Evolutionary conservation across 2,329 filamentous ascomycete genomes (phyloP).

Genomic region (Botrytis fragariae): DNA sequence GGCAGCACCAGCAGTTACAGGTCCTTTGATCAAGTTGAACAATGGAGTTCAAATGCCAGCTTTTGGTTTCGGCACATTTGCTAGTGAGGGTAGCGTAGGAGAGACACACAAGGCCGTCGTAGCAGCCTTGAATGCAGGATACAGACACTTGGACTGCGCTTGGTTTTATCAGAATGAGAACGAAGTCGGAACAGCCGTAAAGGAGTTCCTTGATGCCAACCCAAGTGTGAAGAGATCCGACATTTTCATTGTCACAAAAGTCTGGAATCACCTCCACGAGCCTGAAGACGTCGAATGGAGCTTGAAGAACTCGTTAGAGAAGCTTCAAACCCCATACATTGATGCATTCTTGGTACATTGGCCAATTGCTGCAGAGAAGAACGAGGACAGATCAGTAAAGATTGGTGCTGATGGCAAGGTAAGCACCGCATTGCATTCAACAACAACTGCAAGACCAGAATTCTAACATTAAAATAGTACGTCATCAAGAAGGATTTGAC

Average conservation of each 20-base stretch:
- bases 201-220: slow-evolving; percentile 59
- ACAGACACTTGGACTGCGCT: slow-evolving; percentile 66
- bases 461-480: slow-evolving; percentile 43
- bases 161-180: slow-evolving; percentile 80
- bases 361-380: slow-evolving; percentile 76
- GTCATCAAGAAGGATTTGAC: slow-evolving; percentile 63
- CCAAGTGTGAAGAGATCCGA: slow-evolving; percentile 57
- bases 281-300: slow-evolving; percentile 61
- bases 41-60: slow-evolving; percentile 41
- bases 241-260: slow-evolving; percentile 35
- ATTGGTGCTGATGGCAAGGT: slow-evolving; percentile 52
- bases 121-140: slow-evolving; percentile 63
- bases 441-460: neutral
- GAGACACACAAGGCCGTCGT: slow-evolving; percentile 48
- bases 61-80: slow-evolving; percentile 45
- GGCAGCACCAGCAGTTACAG: slow-evolving; percentile 31
- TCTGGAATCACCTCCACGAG: slow-evolving; percentile 58
- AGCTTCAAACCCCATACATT: slow-evolving; percentile 73
- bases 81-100: slow-evolving; percentile 39
- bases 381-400: slow-evolving; percentile 59
- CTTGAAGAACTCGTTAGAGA: slow-evolving; percentile 69
- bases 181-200: slow-evolving; percentile 77
- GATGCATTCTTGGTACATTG: slow-evolving; percentile 83
- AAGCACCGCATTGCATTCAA: slow-evolving; percentile 11
- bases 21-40: slow-evolving; percentile 33